A percentile compares a stretch with the other conserved stretches of the same genome.
Evolutionary conservation across 179 eudicot species (phyloP).

Genomic region (Patellifolia procumbens): DNA sequence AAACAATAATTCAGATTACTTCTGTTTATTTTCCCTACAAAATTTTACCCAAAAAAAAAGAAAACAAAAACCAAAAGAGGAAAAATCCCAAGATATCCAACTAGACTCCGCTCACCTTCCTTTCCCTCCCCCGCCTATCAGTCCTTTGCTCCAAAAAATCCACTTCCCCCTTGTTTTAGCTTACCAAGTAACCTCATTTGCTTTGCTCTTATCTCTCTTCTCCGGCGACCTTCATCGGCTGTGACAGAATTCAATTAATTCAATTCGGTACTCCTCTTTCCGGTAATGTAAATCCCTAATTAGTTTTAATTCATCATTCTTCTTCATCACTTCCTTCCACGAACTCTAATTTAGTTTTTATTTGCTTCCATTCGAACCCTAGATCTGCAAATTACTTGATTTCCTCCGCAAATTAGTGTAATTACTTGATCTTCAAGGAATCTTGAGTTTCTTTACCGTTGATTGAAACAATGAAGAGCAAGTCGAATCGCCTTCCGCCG

Average conservation of each 20-base stretch:
- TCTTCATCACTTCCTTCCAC: not conserved
- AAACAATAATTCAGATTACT: too few species aligned
- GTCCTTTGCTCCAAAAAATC: not conserved
- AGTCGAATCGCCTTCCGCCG: slow-evolving; percentile 62
- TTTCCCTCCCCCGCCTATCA: not conserved
- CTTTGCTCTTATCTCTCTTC: too few species aligned
- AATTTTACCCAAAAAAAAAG: too few species aligned
- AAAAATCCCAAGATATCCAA: too few species aligned
- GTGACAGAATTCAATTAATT: too few species aligned
- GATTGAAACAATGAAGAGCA: slow-evolving; percentile 54
- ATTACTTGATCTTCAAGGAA: too few species aligned
- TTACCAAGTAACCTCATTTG: too few species aligned
- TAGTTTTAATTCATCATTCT: not conserved
- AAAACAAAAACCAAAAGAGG: too few species aligned
- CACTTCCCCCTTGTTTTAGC: not conserved
- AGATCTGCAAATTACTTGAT: not conserved
- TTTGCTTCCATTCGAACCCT: slow-evolving; percentile 6
- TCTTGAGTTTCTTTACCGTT: not conserved
- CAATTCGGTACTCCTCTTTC: not conserved
- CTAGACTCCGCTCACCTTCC: not conserved
- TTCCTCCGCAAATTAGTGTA: not conserved
- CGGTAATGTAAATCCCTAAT: not conserved
- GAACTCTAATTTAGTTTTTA: slow-evolving; percentile 6
- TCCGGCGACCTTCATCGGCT: too few species aligned
- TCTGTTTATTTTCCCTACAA: too few species aligned